A percentile compares a stretch with the other conserved stretches of the same genome.
Evolutionary conservation across 1,284 basidiomycete genomes (phyloP).

Genomic region (Sanghuangporus baumii): DNA sequence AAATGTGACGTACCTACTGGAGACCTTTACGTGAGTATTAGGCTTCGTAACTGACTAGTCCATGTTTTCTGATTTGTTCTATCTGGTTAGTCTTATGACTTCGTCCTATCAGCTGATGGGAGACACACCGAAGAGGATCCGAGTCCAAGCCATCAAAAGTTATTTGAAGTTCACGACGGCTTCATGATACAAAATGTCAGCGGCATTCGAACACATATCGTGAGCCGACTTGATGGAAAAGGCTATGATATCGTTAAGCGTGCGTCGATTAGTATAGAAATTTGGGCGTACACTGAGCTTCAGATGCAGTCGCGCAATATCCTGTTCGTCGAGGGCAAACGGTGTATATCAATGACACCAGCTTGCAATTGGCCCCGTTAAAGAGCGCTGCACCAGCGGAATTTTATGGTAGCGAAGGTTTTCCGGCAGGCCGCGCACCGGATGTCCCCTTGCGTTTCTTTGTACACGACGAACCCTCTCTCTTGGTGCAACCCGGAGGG

Average conservation of each 20-base stretch:
- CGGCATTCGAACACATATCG: constrained; percentile 71
- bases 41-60: background rate
- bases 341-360: constrained; percentile 76
- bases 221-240: constrained; percentile 73
- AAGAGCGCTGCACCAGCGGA: constrained; percentile 26
- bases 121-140: constrained; percentile 57
- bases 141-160: constrained; percentile 61
- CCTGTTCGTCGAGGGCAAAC: constrained; percentile 72
- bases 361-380: constrained; percentile 38
- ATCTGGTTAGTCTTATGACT: constrained; percentile 61
- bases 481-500: constrained; percentile 31
- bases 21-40: constrained; percentile 61
- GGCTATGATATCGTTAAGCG: constrained; percentile 83
- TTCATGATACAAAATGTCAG: constrained; percentile 72
- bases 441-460: constrained; percentile 58
- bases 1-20: constrained; percentile 67
- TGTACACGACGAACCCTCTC: constrained; percentile 42
- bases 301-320: constrained; percentile 72
- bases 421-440: constrained; percentile 27
- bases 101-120: constrained; percentile 64
- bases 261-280: constrained; percentile 33
- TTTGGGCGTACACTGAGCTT: background rate
- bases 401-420: constrained; percentile 21
- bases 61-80: background rate
- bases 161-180: constrained; percentile 59